Evolutionary conservation across 2,329 filamentous ascomycete genomes (phyloP).

Genomic region (Davidsoniella eucalypti): DNA sequence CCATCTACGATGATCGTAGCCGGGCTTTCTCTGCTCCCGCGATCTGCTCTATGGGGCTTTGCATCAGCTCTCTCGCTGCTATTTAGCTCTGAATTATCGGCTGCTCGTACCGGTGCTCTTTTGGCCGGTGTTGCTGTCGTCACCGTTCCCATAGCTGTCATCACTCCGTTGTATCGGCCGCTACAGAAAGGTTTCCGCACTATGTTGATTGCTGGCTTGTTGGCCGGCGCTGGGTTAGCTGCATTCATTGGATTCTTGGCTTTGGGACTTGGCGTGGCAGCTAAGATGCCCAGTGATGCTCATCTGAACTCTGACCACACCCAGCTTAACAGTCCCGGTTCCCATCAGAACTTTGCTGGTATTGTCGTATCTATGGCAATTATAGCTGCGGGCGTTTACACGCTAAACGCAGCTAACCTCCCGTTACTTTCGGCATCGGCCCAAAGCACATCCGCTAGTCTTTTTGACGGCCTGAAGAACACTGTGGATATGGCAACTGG

Average conservation of each 20-base stretch:
- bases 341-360: slow-evolving; percentile 22
- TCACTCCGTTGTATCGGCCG: slow-evolving; percentile 20
- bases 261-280: neutral
- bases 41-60: slow-evolving; percentile 31
- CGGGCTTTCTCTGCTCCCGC: slow-evolving; percentile 28
- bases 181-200: slow-evolving; percentile 20
- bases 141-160: slow-evolving; percentile 20
- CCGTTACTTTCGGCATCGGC: slow-evolving; percentile 31
- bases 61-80: slow-evolving; percentile 29
- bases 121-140: slow-evolving; percentile 29
- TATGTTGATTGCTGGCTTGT: slow-evolving; percentile 22
- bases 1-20: slow-evolving; percentile 33
- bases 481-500: slow-evolving; percentile 32
- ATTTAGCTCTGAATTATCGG: slow-evolving; percentile 27
- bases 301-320: slow-evolving; percentile 18
- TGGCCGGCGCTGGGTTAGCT: slow-evolving; percentile 27
- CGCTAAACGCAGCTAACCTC: slow-evolving; percentile 25
- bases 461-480: slow-evolving; percentile 28
- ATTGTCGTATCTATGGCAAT: slow-evolving; percentile 31
- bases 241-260: slow-evolving; percentile 28
- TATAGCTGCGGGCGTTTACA: slow-evolving; percentile 26
- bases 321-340: slow-evolving; percentile 18
- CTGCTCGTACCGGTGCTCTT: slow-evolving; percentile 27
- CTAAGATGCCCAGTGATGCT: slow-evolving; percentile 13
- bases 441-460: slow-evolving; percentile 31